Evolutionary conservation across 345 rosid genomes (phyloP), one percentile per base, ranked within the genome.

Genomic region (Gossypium herbaceum): DNA sequence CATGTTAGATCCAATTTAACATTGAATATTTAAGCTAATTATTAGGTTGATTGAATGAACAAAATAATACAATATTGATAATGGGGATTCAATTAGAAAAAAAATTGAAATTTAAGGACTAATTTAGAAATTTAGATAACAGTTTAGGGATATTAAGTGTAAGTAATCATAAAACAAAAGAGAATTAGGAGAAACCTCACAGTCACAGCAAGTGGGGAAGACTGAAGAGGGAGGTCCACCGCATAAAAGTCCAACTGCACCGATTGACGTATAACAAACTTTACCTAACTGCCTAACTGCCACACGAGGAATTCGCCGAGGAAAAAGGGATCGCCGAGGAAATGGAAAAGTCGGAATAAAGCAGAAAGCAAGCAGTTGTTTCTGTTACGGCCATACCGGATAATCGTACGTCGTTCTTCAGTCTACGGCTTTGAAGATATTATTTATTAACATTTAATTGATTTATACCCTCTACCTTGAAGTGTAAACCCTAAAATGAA

Each of bases 241-340:
- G 56, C 45, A 25, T 12, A 7, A n/a, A 41, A n/a, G 57, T 24
- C 43, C 44, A 67, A 17, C 15, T 6, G 0, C 17, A 3, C 39
- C 16, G 65, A 43, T 15, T 34, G 74, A 73, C 20, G 67, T 3
- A 27, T 48, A 64, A 75, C 76, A 45, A 39, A 64, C 71, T 52
- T 20, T 61, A 68, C 77, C 74, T 48, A 78, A 78, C 68, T 29
- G 25, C 62, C 73, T 19, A 76, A 76, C 79, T 54, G 74, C 77
- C 74, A 20, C 55, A 20, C 71, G 79, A 79, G 60, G 60, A 75
- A 47, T 73, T 29, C 13, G 17, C 25, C 15, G 2, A 11, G 9
- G 1, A 0, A n/a, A 5, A 7, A 74, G 27, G n/a, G 56, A 71
- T 72, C 73, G 77, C 58, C 74, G 77, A 80, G 27, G 70, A 60